phyloP scores from a whole-genome alignment of 192 early-diverging fungal genomes.

The Linnemannia elongata region DNA sequence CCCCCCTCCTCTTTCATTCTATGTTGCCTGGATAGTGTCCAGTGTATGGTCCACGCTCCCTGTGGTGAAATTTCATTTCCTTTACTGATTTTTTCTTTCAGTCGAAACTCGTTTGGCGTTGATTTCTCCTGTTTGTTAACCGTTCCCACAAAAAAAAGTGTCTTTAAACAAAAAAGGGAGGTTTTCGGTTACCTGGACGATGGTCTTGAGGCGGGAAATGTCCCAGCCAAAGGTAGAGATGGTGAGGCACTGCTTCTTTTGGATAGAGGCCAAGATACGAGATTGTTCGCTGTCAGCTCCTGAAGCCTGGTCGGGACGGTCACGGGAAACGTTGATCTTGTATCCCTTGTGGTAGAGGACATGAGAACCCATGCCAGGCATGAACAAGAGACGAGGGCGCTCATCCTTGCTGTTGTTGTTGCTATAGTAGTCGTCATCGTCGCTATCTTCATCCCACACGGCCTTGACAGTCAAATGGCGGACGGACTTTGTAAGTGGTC shows the following conservation, averaged over 20 bases:
- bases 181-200: constrained; percentile 23
- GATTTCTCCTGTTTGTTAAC: too few species aligned
- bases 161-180: too few species aligned
- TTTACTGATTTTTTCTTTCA: too few species aligned
- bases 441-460: constrained; percentile 31
- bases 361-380: constrained; percentile 52
- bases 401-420: constrained; percentile 32
- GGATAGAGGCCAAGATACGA: constrained; percentile 45
- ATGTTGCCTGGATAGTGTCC: too few species aligned
- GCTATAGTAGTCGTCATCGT: constrained; percentile 26
- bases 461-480: constrained; percentile 57
- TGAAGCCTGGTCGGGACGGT: constrained; percentile 41
- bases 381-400: constrained; percentile 44
- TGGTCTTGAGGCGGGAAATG: constrained; percentile 38
- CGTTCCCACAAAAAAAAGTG: too few species aligned
- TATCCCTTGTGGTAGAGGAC: constrained; percentile 52
- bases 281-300: constrained; percentile 45
- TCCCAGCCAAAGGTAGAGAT: constrained; percentile 52
- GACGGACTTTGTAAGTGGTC: constrained; percentile 51
- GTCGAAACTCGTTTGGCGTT: too few species aligned
- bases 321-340: constrained; percentile 53
- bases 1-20: too few species aligned
- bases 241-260: constrained; percentile 51
- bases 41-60: too few species aligned
- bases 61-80: too few species aligned